These are phyloP conservation scores for Xerocomellus chrysenteron DNA, from an alignment of 768 basidiomycete genomes.

Conservation along the genomic window DNA sequence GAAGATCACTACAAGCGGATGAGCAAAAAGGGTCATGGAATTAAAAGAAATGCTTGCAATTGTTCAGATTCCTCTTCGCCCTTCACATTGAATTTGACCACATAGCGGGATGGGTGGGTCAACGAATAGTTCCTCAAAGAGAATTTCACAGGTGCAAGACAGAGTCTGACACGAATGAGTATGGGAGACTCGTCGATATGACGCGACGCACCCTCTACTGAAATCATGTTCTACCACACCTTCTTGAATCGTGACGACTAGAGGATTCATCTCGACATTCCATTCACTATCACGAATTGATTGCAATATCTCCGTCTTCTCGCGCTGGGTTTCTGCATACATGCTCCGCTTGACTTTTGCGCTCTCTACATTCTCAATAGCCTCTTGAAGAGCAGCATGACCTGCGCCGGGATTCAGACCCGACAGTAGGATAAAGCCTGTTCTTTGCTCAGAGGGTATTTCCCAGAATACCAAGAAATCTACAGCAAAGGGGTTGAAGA, in stretches of 20 bases:
- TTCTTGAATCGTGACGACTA: slow-evolving; percentile 52
- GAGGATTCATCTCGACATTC: slow-evolving; percentile 78
- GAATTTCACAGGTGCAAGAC: slow-evolving; percentile 52
- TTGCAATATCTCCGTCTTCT: slow-evolving; percentile 64
- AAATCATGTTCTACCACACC: slow-evolving; percentile 64
- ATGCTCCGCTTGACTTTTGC: slow-evolving; percentile 77
- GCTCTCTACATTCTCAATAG: slow-evolving; percentile 58
- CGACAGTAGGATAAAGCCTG: slow-evolving; percentile 59
- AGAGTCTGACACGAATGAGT: slow-evolving; percentile 45
- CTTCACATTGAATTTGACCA: slow-evolving; percentile 46
- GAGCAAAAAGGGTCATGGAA: neutral
- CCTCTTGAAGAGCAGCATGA: slow-evolving; percentile 61
- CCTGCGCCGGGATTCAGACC: slow-evolving; percentile 65
- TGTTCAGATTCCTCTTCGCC: slow-evolving; percentile 19
- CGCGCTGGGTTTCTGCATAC: slow-evolving; percentile 86
- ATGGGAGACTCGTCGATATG: neutral
- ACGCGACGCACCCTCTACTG: slow-evolving; percentile 54
- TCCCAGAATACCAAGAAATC: slow-evolving; percentile 80
- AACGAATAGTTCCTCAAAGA: slow-evolving; percentile 71
- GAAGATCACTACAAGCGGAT: slow-evolving; percentile 35
- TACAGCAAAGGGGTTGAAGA: slow-evolving; percentile 70
- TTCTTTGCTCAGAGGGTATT: slow-evolving; percentile 55
- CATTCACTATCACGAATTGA: slow-evolving; percentile 70
- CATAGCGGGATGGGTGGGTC: slow-evolving; percentile 56
- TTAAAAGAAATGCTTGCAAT: slow-evolving; percentile 15